Evolutionary conservation across 768 basidiomycete genomes (phyloP).

Genomic region (Filobasidium floriforme): DNA sequence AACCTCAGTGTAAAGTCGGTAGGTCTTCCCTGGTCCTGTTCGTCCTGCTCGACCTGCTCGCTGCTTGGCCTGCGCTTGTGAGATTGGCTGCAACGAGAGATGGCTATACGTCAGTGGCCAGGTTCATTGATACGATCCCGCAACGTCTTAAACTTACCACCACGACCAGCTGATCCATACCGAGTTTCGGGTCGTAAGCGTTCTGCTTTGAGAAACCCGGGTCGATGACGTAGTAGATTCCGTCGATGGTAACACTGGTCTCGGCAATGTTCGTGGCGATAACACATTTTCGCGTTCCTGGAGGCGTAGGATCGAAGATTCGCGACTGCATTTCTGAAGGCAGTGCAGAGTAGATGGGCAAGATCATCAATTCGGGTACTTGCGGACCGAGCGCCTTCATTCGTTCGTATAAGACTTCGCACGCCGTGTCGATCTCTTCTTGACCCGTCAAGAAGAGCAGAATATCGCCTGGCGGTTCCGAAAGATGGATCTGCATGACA

Average conservation of each 20-base stretch:
- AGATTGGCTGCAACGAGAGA: conserved; percentile 59
- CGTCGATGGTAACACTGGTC: conserved; percentile 94
- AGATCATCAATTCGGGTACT: conserved; percentile 90
- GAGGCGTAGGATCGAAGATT: conserved; percentile 95
- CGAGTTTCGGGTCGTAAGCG: conserved; percentile 90
- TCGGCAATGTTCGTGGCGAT: conserved; percentile 99
- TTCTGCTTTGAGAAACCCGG: conserved; percentile 99
- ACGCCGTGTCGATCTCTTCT: conserved; percentile 96
- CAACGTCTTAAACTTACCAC: conserved; percentile 51
- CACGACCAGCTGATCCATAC: conserved; percentile 97
- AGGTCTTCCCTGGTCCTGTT: conserved; percentile 96
- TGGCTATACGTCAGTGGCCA: neutral
- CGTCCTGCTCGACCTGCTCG: conserved; percentile 92
- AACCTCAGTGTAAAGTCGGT: conserved; percentile 94
- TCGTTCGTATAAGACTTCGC: conserved; percentile 93
- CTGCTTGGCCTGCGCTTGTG: conserved; percentile 94
- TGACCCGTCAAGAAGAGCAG: conserved; percentile 96
- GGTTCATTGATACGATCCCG: neutral
- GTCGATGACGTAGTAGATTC: conserved; percentile 98
- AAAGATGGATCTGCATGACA: conserved; percentile 98
- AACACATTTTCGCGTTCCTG: conserved; percentile 96
- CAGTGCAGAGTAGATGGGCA: conserved; percentile 95
- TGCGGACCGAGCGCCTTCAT: conserved; percentile 99
- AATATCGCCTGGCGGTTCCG: conserved; percentile 93
- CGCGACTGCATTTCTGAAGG: conserved; percentile 96